Evolutionary conservation across 495 filamentous ascomycete species (phyloP), one percentile per base, ranked within the genome.

Genomic region (Hapsidospora chrysogenum): DNA sequence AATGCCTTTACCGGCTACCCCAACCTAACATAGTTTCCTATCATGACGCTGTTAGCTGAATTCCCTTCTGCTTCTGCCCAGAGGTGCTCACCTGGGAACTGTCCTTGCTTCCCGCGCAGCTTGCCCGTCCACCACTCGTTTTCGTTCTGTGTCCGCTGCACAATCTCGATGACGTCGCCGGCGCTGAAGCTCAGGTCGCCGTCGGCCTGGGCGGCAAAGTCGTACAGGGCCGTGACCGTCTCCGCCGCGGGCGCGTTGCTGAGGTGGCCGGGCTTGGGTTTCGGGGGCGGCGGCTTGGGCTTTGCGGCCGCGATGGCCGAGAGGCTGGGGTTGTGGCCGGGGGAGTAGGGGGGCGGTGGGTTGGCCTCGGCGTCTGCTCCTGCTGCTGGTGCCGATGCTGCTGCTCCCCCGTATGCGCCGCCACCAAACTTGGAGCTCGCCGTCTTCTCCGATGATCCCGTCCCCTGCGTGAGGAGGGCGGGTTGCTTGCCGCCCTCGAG

Each of bases 71-170:
- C 14, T 6, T 31, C 14, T 11, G 11, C 23, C 6, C 23, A 26
- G 23, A 26, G 11, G 23, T 26, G 23, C 6, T 26, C 23, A 86
- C 89, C 89, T 44, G 89, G 89, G 54, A 97, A 96, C 55, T 96
- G 89, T 26, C 89, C 89, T 45, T 79, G 63, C 53, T 74, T 72
- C 15, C 80, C 85, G 40, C 74, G 60, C 36, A 89, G 41, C 50
- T 68, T 76, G 4, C 89, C 89, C 2, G 64, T 74, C 89, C 89
- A 99, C 89, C 89, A 99, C 56, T 96, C 89, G 46, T 99, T 93
- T 33, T 80, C 79, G 42, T 92, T 93, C 11, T 63, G 61, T 9
- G 85, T 93, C 30, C 81, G 66, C 41, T 68, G 64, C 9, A 83
- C 51, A 38, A 99, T 83, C 52, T 95, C 85, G 46, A 99, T 96